These are phyloP conservation scores for Pseudovirgaria hyperparasitica DNA, from an alignment of 2,329 filamentous ascomycete genomes.

Conservation along the genomic window DNA sequence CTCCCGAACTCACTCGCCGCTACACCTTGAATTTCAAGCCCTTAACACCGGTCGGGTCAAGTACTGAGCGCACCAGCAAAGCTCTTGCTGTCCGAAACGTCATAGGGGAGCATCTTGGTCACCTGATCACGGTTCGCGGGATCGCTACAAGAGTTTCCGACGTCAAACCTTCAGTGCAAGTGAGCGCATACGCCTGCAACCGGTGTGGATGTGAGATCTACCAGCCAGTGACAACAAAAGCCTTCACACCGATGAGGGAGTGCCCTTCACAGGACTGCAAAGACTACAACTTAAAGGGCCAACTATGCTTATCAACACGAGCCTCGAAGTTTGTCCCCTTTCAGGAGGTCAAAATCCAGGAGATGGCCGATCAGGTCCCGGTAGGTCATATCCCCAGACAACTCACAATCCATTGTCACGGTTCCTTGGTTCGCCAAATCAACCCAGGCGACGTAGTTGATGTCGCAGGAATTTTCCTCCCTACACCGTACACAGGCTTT, in stretches of 20 bases:
- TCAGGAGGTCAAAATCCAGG: slow-evolving; percentile 97
- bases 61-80: slow-evolving; percentile 44
- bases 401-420: slow-evolving; percentile 80
- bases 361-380: slow-evolving; percentile 97
- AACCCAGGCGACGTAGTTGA: slow-evolving; percentile 93
- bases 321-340: slow-evolving; percentile 96
- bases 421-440: slow-evolving; percentile 70
- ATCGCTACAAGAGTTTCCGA: slow-evolving; percentile 94
- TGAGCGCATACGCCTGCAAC: slow-evolving; percentile 96
- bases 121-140: slow-evolving; percentile 85
- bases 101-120: slow-evolving; percentile 80
- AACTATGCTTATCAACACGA: slow-evolving; percentile 86
- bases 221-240: slow-evolving; percentile 83
- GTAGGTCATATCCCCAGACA: slow-evolving; percentile 94
- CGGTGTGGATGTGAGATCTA: slow-evolving; percentile 95
- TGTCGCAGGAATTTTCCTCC: slow-evolving; percentile 87
- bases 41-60: slow-evolving; percentile 57
- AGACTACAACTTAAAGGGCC: slow-evolving; percentile 81
- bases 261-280: slow-evolving; percentile 88
- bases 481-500: slow-evolving; percentile 97
- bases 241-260: slow-evolving; percentile 74
- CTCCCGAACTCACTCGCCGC: slow-evolving; percentile 77
- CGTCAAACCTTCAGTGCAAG: slow-evolving; percentile 93
- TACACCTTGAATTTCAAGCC: slow-evolving; percentile 97
- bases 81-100: slow-evolving; percentile 86